These are phyloP conservation scores for Rhizopogon sp. DNA, from an alignment of 768 basidiomycete species.

Conservation along the genomic window DNA sequence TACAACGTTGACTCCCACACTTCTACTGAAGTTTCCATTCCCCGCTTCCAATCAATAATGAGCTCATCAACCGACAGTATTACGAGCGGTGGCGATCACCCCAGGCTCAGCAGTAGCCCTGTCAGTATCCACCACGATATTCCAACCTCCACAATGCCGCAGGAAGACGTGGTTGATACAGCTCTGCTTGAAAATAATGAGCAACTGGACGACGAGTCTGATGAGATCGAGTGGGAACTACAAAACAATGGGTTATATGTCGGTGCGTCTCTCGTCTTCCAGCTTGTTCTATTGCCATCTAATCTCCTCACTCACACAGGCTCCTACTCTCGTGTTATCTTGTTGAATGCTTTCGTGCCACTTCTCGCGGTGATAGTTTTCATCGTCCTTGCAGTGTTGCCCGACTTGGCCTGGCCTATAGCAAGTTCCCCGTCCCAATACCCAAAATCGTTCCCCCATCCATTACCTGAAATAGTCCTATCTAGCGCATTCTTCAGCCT, in stretches of 20 bases:
- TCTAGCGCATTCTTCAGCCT: slow-evolving; percentile 50
- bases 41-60: slow-evolving; percentile 22
- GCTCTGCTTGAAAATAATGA: slow-evolving; percentile 7
- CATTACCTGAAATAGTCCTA: slow-evolving; percentile 60
- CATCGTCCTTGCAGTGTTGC: slow-evolving; percentile 44
- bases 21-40: slow-evolving; percentile 6
- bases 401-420: slow-evolving; percentile 42
- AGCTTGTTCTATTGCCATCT: not conserved
- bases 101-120: slow-evolving; percentile 25
- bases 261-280: slow-evolving; percentile 29
- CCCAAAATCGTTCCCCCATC: slow-evolving; percentile 49
- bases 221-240: slow-evolving; percentile 41
- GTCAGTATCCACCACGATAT: slow-evolving; percentile 27
- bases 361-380: slow-evolving; percentile 46
- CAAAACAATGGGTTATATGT: slow-evolving; percentile 45
- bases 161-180: slow-evolving; percentile 25
- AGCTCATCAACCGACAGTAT: slow-evolving; percentile 29
- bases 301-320: slow-evolving; percentile 33
- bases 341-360: slow-evolving; percentile 59
- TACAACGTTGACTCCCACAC: slow-evolving; percentile 14
- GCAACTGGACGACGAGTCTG: slow-evolving; percentile 30
- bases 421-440: slow-evolving; percentile 34
- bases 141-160: slow-evolving; percentile 32
- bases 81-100: slow-evolving; percentile 20
- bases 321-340: slow-evolving; percentile 52